phyloP scores from a whole-genome alignment of 2,329 filamentous ascomycete genomes.

The Botryotinia convoluta region DNA sequence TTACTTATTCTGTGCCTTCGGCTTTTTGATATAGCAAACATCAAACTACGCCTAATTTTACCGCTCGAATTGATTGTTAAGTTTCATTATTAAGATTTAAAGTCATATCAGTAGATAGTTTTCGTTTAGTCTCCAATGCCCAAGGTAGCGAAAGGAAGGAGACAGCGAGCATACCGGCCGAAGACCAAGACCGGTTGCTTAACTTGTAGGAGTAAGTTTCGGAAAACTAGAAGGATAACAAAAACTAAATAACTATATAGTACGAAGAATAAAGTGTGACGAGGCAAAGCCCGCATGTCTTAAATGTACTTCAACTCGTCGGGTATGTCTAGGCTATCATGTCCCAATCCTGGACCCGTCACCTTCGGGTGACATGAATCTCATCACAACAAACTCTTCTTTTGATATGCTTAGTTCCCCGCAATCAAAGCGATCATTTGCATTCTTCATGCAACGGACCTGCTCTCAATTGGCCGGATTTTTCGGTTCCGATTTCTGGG shows the following conservation, averaged over 20 bases:
- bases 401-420: constrained; percentile 20
- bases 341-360: neutral
- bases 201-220: constrained; percentile 42
- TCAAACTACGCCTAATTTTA: neutral
- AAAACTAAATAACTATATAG: neutral
- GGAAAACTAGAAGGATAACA: neutral
- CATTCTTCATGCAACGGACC: constrained; percentile 57
- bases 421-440: constrained; percentile 46
- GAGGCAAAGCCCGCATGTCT: constrained; percentile 29
- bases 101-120: neutral
- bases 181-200: constrained; percentile 37
- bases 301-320: constrained; percentile 27
- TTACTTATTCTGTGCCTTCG: neutral
- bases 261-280: constrained; percentile 32
- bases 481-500: constrained; percentile 64
- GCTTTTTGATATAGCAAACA: neutral
- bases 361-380: neutral
- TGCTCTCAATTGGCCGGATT: constrained; percentile 61
- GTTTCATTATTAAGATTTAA: neutral
- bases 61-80: neutral
- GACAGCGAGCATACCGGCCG: neutral
- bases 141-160: neutral
- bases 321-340: constrained; percentile 31
- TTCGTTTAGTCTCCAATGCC: neutral
- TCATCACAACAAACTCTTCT: constrained; percentile 14